Evolutionary conservation across 768 basidiomycete genomes (phyloP).

Genomic region (Hydnomerulius pinastri): DNA sequence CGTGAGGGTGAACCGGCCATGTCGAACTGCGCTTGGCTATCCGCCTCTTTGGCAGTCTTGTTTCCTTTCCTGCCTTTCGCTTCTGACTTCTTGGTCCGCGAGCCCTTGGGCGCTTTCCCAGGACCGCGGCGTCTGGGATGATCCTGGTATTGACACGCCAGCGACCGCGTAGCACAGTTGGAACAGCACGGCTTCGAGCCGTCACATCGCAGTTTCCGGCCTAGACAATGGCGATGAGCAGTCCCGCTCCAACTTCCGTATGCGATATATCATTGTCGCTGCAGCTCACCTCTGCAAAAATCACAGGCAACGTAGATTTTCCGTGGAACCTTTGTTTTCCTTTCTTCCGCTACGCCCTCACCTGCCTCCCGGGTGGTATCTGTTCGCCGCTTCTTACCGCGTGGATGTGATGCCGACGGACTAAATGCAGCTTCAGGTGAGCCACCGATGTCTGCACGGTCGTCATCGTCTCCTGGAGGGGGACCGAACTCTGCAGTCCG

Average conservation of each 20-base stretch:
- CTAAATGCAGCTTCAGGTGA: slow-evolving; percentile 5
- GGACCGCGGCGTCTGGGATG: slow-evolving; percentile 65
- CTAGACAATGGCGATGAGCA: too few relatives aligned
- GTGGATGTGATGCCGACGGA: background rate
- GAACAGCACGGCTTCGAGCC: slow-evolving; percentile 63
- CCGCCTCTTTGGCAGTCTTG: slow-evolving; percentile 12
- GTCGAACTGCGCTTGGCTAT: slow-evolving; percentile 16
- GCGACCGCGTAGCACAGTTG: slow-evolving; percentile 58
- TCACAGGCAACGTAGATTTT: slow-evolving; percentile 62
- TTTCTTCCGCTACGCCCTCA: slow-evolving; percentile 19
- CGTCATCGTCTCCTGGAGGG: slow-evolving; percentile 10
- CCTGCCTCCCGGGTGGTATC: slow-evolving; percentile 6
- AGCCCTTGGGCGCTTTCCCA: slow-evolving; percentile 70
- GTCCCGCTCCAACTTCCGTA: background rate
- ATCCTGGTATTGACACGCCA: slow-evolving; percentile 55
- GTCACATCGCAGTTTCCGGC: slow-evolving; percentile 75
- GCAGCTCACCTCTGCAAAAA: slow-evolving; percentile 69
- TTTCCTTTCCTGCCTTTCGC: slow-evolving; percentile 22
- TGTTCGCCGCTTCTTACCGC: slow-evolving; percentile 20
- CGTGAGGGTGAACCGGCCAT: slow-evolving; percentile 10
- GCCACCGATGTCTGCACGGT: slow-evolving; percentile 16
- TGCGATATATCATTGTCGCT: background rate
- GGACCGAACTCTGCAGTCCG: slow-evolving; percentile 2
- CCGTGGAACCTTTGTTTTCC: slow-evolving; percentile 19
- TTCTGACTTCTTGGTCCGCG: slow-evolving; percentile 44